Evolutionary conservation across 495 filamentous ascomycete species (phyloP).

Genomic region (Thozetella sp.): DNA sequence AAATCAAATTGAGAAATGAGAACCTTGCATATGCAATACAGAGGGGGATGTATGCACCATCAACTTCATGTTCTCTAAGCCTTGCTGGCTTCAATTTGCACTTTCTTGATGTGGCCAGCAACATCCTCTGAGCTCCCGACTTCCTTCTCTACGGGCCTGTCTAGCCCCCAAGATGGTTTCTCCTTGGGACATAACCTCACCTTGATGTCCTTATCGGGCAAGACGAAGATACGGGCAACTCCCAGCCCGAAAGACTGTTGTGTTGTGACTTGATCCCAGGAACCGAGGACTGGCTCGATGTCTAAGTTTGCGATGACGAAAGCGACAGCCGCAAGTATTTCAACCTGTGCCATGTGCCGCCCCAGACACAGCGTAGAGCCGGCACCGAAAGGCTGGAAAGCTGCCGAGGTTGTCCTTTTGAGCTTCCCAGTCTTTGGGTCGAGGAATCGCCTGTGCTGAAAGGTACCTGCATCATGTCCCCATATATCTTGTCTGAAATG

Average conservation of each 20-base stretch:
- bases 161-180: no score
- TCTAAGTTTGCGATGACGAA: not conserved
- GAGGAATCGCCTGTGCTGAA: conserved; percentile 10
- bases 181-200: not conserved
- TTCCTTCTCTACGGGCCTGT: no score
- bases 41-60: no score
- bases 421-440: conserved; percentile 14
- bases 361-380: conserved; percentile 25
- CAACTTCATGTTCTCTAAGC: no score
- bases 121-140: no score
- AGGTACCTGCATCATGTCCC: conserved; percentile 17
- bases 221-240: not conserved
- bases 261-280: not conserved
- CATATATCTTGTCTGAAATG: conserved; percentile 20
- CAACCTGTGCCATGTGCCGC: conserved; percentile 23
- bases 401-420: conserved; percentile 10
- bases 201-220: not conserved
- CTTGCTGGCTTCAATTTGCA: no score
- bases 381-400: conserved; percentile 29
- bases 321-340: conserved; percentile 19
- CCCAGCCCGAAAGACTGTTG: not conserved
- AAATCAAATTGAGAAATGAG: no score
- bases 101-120: no score
- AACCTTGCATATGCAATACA: no score
- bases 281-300: not conserved